Base-by-base conservation (phyloP, 2,329 filamentous ascomycete species). In the Colletotrichum trifolii region DNA sequence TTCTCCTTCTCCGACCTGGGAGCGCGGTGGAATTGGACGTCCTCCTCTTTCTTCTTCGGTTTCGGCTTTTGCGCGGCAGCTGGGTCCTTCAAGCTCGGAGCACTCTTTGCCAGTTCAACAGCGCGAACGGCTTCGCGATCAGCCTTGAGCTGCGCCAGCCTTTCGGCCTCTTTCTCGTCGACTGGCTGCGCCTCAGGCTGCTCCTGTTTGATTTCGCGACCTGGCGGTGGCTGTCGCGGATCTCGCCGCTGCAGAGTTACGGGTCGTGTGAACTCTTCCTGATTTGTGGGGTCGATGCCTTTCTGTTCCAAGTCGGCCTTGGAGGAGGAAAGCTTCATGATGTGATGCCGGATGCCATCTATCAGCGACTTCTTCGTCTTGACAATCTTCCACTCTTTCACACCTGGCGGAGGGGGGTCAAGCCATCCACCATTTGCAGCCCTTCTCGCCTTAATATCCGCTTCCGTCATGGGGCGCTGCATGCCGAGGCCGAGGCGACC, bases 161-260 rank as follows among this genome's bases (percentile, higher is more conserved):
- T 84, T 70, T 91, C 88, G 40, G 84, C 79, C 68, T 89, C 88
- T 67, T 87, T 85, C 34, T 84, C 83, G 66, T 89, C 86, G 1
- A 83, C 76, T 0, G 79, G 77, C 1, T 73, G 72, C n/a, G 76
- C 75, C 55, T 81, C 74, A 50, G 78, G 71, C 35, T 77, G 78
- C 61, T 91, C 87, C 33, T 87, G 83, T 73, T 91, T 91, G 61
- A 87, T 84, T 43, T 86, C 82, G 69, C 88, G 82, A 60, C 90
- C 87, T 36, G 89, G 86, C 0, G 89, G 82, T 50, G 84, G 88
- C 71, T 88, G 89, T 71, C 89, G 87, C 15, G 94, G 93, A 74
- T 97, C 94, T 61, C 96, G 91, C 68, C 96, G 89, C 74, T 98
- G 94, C 42, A 99, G 82, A 42, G 93, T 90, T 38, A 98, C 92